phyloP scores from a whole-genome alignment of 2,329 filamentous ascomycete species.

The Cladobotryum mycophilum region DNA sequence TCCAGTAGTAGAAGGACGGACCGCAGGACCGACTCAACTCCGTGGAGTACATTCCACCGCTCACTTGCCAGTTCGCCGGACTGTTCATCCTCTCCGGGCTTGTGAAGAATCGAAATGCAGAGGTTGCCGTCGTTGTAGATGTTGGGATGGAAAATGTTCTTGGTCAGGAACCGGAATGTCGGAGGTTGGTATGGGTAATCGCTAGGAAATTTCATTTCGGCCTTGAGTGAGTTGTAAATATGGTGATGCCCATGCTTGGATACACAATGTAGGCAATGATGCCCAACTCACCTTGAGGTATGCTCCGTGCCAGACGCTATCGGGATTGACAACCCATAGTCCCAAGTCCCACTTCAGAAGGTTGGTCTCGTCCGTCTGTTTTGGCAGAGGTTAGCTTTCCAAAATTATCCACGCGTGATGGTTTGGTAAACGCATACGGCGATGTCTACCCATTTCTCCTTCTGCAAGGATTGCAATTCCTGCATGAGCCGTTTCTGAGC shows the following conservation, averaged over 20 bases:
- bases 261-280: not conserved
- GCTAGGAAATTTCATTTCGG: slow-evolving; percentile 76
- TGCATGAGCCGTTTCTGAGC: slow-evolving; percentile 76
- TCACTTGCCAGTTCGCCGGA: slow-evolving; percentile 86
- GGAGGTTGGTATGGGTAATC: slow-evolving; percentile 90
- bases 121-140: slow-evolving; percentile 85
- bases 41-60: slow-evolving; percentile 89
- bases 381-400: slow-evolving; percentile 3
- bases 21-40: slow-evolving; percentile 89
- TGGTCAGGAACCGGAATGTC: slow-evolving; percentile 72
- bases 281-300: slow-evolving; percentile 63
- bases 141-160: slow-evolving; percentile 84
- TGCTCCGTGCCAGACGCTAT: slow-evolving; percentile 85
- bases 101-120: slow-evolving; percentile 95
- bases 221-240: slow-evolving; percentile 36
- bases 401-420: not conserved
- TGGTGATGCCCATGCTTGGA: not conserved
- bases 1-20: slow-evolving; percentile 89
- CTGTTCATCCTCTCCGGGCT: slow-evolving; percentile 84
- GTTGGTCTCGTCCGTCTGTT: slow-evolving; percentile 69
- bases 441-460: slow-evolving; percentile 92
- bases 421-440: slow-evolving; percentile 50
- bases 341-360: slow-evolving; percentile 83
- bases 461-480: slow-evolving; percentile 73
- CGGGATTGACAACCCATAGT: slow-evolving; percentile 86